These are phyloP conservation scores for Guadua angustifolia DNA, from an alignment of 176 grass and related monocot species.

Conservation along the genomic window DNA sequence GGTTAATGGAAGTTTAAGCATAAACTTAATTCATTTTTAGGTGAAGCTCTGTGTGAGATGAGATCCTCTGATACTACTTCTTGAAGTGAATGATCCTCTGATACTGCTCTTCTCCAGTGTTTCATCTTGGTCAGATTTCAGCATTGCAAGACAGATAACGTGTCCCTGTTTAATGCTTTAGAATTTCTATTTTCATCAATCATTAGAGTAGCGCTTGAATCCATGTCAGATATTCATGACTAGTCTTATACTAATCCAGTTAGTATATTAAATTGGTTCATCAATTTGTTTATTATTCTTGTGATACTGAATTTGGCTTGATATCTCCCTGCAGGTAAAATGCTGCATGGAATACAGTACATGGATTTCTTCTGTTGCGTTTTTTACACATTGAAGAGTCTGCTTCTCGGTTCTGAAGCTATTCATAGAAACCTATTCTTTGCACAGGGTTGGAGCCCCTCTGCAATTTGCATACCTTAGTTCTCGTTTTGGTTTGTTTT, in stretches of 20 bases:
- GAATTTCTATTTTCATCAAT: neutral
- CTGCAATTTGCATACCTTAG: constrained; percentile 18
- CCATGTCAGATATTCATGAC: neutral
- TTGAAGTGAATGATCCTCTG: neutral
- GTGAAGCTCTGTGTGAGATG: neutral
- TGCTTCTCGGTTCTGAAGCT: constrained; percentile 53
- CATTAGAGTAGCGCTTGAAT: neutral
- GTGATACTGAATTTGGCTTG: constrained; percentile 19
- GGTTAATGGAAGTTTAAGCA: constrained; percentile 4
- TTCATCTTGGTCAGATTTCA: neutral
- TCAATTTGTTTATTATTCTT: neutral
- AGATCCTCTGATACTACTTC: neutral
- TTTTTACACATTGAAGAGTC: constrained; percentile 45
- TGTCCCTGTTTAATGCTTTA: neutral
- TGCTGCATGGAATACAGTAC: constrained; percentile 46
- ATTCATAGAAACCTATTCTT: constrained; percentile 50
- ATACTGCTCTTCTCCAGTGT: neutral
- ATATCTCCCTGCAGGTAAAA: constrained; percentile 41
- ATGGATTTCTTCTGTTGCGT: constrained; percentile 44
- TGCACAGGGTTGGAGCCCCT: constrained; percentile 37
- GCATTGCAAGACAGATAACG: neutral
- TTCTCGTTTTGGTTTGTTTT: constrained; percentile 29
- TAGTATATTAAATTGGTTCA: neutral
- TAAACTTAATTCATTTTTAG: neutral
- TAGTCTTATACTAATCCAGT: neutral